A percentile compares a stretch with the other conserved stretches of the same genome.
Conservation (phyloP, 1,139 yeast species). For the Candida freyschussii region DNA sequence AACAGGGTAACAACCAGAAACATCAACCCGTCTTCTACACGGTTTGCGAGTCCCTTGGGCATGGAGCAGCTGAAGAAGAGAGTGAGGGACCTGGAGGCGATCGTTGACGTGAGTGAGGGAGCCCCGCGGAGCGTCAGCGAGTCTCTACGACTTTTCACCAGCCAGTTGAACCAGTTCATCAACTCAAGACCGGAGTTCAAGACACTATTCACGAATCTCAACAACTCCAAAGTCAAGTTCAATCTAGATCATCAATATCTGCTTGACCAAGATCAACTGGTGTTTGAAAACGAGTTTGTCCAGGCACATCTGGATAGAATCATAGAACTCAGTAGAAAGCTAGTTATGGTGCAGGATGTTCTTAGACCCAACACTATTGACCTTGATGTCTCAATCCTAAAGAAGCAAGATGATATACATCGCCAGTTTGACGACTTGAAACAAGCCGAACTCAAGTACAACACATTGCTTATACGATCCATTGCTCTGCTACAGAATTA, state of each 20-base stretch:
- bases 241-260: conserved; percentile 6
- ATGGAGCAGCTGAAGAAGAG: conserved; percentile 8
- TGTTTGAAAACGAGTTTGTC: conserved; percentile 10
- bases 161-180: conserved; percentile 13
- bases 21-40: no score
- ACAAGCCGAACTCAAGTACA: conserved; percentile 18
- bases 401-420: background rate
- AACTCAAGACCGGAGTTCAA: conserved; percentile 3
- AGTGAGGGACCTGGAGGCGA: conserved; percentile 5
- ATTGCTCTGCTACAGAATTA: conserved; percentile 22
- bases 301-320: conserved; percentile 11
- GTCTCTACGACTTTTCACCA: conserved; percentile 4
- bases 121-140: conserved; percentile 2
- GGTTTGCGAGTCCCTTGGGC: no score
- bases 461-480: conserved; percentile 19
- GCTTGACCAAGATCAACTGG: conserved; percentile 1
- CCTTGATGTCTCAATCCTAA: conserved; percentile 1
- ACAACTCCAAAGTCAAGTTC: conserved; percentile 8
- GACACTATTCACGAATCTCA: conserved; percentile 12
- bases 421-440: conserved; percentile 5
- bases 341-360: conserved; percentile 6
- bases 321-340: background rate
- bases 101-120: conserved; percentile 2
- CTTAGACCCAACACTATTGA: conserved; percentile 4
- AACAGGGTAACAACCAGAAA: no score